These are phyloP conservation scores for Hypoxylon sp. DNA, from an alignment of 2,329 filamentous ascomycete genomes.

Conservation along the genomic window DNA sequence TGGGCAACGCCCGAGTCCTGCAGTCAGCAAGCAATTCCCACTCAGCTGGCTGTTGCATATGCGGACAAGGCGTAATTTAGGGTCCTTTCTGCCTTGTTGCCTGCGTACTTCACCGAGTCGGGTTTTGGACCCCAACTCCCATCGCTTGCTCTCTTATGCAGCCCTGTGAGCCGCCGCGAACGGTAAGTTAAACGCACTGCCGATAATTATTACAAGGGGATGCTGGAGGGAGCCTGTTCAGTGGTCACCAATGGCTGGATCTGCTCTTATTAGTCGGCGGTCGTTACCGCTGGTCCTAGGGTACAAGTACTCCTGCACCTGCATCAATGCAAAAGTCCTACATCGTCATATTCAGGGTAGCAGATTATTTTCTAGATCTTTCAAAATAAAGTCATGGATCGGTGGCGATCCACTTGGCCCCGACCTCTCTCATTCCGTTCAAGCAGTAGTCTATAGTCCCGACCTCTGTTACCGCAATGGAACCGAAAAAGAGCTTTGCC, in stretches of 20 bases:
- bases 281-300: conserved; percentile 54
- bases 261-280: conserved; percentile 48
- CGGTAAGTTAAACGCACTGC: conserved; percentile 53
- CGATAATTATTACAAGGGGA: conserved; percentile 50
- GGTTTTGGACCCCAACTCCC: conserved; percentile 55
- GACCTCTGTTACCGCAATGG: conserved; percentile 46
- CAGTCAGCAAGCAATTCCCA: conserved; percentile 55
- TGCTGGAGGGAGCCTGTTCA: conserved; percentile 51
- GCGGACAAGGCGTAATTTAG: conserved; percentile 54
- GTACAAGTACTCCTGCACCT: conserved; percentile 51
- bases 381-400: conserved; percentile 54
- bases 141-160: conserved; percentile 51
- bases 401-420: conserved; percentile 52
- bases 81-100: conserved; percentile 57
- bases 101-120: conserved; percentile 56
- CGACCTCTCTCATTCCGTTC: conserved; percentile 48
- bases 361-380: conserved; percentile 46
- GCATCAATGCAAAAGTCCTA: conserved; percentile 54
- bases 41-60: conserved; percentile 52
- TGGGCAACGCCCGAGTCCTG: conserved; percentile 55
- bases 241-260: conserved; percentile 51
- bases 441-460: conserved; percentile 45
- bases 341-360: conserved; percentile 51
- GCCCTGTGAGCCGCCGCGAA: conserved; percentile 53
- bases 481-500: conserved; percentile 49